A percentile compares a stretch with the other conserved stretches of the same genome.
phyloP scores from a whole-genome alignment of 192 early-diverging fungal genomes.

The Podila minutissima region DNA sequence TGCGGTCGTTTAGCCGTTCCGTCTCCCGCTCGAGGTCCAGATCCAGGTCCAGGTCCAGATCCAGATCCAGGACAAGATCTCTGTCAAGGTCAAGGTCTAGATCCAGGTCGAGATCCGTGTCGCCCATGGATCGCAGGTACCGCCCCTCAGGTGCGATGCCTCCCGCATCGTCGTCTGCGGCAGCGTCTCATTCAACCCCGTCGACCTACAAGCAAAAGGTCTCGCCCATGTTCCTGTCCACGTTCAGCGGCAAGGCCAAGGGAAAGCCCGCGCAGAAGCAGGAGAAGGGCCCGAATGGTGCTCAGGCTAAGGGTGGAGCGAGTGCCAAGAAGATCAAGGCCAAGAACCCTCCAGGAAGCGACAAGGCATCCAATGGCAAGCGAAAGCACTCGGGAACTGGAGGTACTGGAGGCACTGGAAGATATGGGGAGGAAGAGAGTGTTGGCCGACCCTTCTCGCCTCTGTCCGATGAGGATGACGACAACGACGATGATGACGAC shows the following conservation, averaged over 20 bases:
- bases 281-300: neutral
- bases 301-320: no score
- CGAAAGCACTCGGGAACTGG: no score
- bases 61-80: slow-evolving; percentile 3
- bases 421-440: no score
- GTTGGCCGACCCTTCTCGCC: no score
- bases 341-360: no score
- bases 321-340: no score
- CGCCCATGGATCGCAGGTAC: neutral
- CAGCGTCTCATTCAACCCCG: no score
- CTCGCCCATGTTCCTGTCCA: neutral
- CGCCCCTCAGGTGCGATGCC: neutral
- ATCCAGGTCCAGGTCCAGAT: slow-evolving; percentile 2
- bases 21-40: slow-evolving; percentile 2
- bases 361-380: no score
- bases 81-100: slow-evolving; percentile 2
- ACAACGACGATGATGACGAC: no score
- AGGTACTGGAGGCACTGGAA: no score
- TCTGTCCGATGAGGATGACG: no score
- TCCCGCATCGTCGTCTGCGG: no score
- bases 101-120: slow-evolving; percentile 12
- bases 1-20: neutral
- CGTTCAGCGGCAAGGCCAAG: neutral
- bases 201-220: neutral
- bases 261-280: neutral